Evolutionary conservation across 148 eudicot species (phyloP).

Genomic region (Chenopodium quinoa): DNA sequence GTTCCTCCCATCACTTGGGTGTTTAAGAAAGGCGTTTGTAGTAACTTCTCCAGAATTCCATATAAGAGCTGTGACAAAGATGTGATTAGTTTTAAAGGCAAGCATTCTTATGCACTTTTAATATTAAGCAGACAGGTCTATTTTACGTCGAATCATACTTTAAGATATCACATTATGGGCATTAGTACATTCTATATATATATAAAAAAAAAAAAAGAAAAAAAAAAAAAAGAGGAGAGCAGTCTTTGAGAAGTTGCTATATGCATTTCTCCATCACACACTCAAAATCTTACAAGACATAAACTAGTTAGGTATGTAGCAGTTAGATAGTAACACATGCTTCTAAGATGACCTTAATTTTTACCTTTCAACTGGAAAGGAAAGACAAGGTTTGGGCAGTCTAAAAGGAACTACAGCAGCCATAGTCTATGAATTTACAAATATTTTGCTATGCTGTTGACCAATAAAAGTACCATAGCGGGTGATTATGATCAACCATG

Average conservation of each 20-base stretch:
- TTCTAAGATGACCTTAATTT: not conserved
- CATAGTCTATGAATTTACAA: not conserved
- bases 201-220: too few species aligned
- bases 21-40: too few species aligned
- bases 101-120: not conserved
- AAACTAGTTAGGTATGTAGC: not conserved
- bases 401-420: not conserved
- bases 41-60: too few species aligned
- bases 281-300: not conserved
- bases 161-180: not conserved
- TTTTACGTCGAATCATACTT: not conserved
- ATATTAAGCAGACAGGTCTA: not conserved
- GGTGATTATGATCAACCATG: not conserved
- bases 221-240: not conserved
- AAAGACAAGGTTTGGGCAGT: not conserved
- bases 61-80: too few species aligned
- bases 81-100: too few species aligned
- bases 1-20: too few species aligned
- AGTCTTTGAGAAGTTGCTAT: not conserved
- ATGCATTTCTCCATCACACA: not conserved
- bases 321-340: not conserved
- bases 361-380: not conserved
- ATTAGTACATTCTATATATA: not conserved
- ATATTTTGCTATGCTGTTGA: constrained; percentile 5
- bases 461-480: not conserved